These are phyloP conservation scores for Clathrospora elynae DNA, from an alignment of 2,329 filamentous ascomycete genomes.

Conservation along the genomic window DNA sequence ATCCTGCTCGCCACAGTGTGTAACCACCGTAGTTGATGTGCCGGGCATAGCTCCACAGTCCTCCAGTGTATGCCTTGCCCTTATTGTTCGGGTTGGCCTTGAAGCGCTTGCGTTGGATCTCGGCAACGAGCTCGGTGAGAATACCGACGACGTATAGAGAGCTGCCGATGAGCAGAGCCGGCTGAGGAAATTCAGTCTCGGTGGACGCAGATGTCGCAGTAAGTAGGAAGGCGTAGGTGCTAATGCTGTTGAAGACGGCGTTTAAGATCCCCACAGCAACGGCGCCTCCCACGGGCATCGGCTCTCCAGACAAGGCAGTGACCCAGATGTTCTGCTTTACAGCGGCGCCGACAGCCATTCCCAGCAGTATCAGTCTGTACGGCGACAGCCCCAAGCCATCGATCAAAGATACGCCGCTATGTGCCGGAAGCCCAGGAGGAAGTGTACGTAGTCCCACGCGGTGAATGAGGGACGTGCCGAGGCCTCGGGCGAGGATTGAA, in stretches of 20 bases:
- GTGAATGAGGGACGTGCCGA: slow-evolving; percentile 52
- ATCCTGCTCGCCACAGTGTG: slow-evolving; percentile 57
- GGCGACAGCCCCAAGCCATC: slow-evolving; percentile 56
- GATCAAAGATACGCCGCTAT: slow-evolving; percentile 48
- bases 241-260: slow-evolving; percentile 59
- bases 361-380: slow-evolving; percentile 57
- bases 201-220: slow-evolving; percentile 55
- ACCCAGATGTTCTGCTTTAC: slow-evolving; percentile 65
- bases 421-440: slow-evolving; percentile 49
- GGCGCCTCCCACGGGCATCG: slow-evolving; percentile 54
- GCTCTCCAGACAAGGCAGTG: slow-evolving; percentile 54
- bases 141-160: slow-evolving; percentile 59
- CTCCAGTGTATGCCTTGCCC: slow-evolving; percentile 58
- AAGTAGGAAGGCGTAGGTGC: slow-evolving; percentile 60
- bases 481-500: slow-evolving; percentile 53
- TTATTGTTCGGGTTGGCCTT: slow-evolving; percentile 58
- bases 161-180: slow-evolving; percentile 55
- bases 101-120: slow-evolving; percentile 62
- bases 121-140: slow-evolving; percentile 59
- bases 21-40: slow-evolving; percentile 63
- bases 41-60: slow-evolving; percentile 56
- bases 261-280: slow-evolving; percentile 59
- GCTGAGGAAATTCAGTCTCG: slow-evolving; percentile 48
- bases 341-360: slow-evolving; percentile 59
- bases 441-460: slow-evolving; percentile 54